phyloP scores from a whole-genome alignment of 2,329 filamentous ascomycete species.

The Aspergillus puulaauensis region DNA sequence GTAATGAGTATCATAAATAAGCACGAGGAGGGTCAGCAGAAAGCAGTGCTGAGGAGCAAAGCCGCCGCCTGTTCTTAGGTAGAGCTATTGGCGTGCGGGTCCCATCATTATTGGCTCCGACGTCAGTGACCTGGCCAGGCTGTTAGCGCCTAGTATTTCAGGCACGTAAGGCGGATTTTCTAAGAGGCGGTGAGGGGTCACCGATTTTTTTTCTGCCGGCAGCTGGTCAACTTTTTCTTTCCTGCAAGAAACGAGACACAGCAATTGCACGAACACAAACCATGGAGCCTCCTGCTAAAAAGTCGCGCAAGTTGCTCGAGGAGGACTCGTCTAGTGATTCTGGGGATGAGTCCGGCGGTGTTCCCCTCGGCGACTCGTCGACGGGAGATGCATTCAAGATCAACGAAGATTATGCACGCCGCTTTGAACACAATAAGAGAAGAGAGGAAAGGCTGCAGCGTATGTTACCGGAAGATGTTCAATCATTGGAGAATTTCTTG shows the following conservation, averaged over 20 bases:
- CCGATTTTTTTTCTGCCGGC: conserved; percentile 32
- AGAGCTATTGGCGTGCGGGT: conserved; percentile 16
- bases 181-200: conserved; percentile 24
- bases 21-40: conserved; percentile 17
- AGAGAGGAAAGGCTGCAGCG: conserved; percentile 73
- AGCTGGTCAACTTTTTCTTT: conserved; percentile 19
- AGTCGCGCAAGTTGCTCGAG: conserved; percentile 40
- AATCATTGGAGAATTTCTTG: neutral
- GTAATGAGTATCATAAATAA: conserved; percentile 14
- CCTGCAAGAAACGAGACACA: neutral
- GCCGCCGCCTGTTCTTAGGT: conserved; percentile 18
- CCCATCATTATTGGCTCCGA: conserved; percentile 35
- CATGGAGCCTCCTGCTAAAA: conserved; percentile 46
- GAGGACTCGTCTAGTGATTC: conserved; percentile 42
- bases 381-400: conserved; percentile 64
- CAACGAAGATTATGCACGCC: conserved; percentile 83
- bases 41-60: conserved; percentile 12
- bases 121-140: conserved; percentile 28
- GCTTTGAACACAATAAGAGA: conserved; percentile 97
- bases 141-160: conserved; percentile 16
- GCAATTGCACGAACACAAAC: conserved; percentile 4
- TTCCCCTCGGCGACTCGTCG: conserved; percentile 31
- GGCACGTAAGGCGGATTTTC: conserved; percentile 11
- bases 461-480: conserved; percentile 21
- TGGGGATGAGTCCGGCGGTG: conserved; percentile 42